Evolutionary conservation across 306 rosid genomes (phyloP).

Genomic region (Acmispon strigosus): DNA sequence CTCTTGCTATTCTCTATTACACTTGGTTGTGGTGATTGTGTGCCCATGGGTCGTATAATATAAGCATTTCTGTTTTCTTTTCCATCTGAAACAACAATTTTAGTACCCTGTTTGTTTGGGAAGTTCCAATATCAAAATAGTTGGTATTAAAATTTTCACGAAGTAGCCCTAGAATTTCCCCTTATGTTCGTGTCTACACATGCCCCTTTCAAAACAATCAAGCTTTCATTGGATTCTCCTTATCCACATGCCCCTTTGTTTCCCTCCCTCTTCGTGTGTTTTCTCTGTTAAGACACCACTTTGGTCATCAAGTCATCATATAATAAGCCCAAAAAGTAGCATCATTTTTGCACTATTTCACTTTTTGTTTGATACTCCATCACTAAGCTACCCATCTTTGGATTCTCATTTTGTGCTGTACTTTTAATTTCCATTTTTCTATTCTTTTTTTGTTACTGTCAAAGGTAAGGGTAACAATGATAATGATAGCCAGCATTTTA

Average conservation of each 20-base stretch:
- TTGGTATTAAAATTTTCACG: no score
- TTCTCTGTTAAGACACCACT: constrained; percentile 11
- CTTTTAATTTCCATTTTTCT: constrained; percentile 23
- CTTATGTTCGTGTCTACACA: no score
- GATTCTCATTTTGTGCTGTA: constrained; percentile 34
- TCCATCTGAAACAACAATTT: no score
- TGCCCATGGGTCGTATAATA: no score
- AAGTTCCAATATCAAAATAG: no score
- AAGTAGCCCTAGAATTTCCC: no score
- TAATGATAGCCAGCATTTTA: constrained; percentile 25
- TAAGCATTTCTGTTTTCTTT: no score
- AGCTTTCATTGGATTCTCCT: constrained; percentile 44
- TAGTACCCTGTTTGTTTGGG: no score
- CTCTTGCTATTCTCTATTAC: no score
- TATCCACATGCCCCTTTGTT: background rate
- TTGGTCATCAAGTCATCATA: constrained; percentile 21
- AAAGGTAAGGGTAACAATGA: constrained; percentile 29
- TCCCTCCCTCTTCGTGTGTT: background rate
- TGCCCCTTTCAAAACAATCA: no score
- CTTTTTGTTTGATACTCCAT: constrained; percentile 13
- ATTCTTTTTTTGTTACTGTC: constrained; percentile 21
- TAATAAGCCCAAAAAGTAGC: constrained; percentile 25
- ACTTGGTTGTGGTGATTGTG: no score
- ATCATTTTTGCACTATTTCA: background rate
- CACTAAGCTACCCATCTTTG: constrained; percentile 29